Evolutionary conservation across 192 early-diverging fungal species (phyloP), one percentile per base, ranked within the genome.

Genomic region (Pilaira anomala): DNA sequence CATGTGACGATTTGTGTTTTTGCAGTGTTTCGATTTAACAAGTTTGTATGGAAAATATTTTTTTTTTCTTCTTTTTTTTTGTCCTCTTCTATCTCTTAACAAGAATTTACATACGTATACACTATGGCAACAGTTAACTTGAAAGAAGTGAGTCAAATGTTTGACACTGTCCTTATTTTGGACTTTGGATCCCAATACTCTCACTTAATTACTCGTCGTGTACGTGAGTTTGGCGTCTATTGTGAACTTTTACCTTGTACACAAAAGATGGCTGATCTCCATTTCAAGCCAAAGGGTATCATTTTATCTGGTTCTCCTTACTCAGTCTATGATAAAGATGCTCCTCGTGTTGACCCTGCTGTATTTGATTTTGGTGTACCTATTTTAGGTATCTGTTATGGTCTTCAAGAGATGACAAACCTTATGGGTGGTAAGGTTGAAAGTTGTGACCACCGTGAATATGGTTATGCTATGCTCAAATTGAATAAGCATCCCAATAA

Each of bases 151-250:
- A 36, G 33, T 19, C 81, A 90, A 68, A 88, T 90, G 69, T 94
- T 92, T 73, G 94, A 98, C 75, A 96, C 94, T 63, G 88, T 98
- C 79, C 88, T 98, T 66, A 98, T 98, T 79, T 83, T 98, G 63
- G 97, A 99, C 82, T 97, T 97, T 87, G 97, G 97, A 66, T 96
- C 93, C 28, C 97, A 99, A 80, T 96, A 95, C 81, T 95, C 95
- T 13, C 95, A 99, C 73, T 85, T 99, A 72, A 96, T 99, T 78
- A 91, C 95, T 46, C 85, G 95, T 39, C 88, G 97, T 56, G 84
- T 99, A 69, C 86, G 97, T 71, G 95, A 97, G 75, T 86, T 91
- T 69, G 97, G 97, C 60, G 92, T 99, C 52, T 99, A 99, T 86
- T 97, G 94, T 83, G 97, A 99, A 83, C 85, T 99, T 62, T 81